Percentiles rank a stretch among this genome's conserved stretches.
These are phyloP conservation scores for Apodospora peruviana DNA, from an alignment of 495 filamentous ascomycete genomes.

Conservation along the genomic window DNA sequence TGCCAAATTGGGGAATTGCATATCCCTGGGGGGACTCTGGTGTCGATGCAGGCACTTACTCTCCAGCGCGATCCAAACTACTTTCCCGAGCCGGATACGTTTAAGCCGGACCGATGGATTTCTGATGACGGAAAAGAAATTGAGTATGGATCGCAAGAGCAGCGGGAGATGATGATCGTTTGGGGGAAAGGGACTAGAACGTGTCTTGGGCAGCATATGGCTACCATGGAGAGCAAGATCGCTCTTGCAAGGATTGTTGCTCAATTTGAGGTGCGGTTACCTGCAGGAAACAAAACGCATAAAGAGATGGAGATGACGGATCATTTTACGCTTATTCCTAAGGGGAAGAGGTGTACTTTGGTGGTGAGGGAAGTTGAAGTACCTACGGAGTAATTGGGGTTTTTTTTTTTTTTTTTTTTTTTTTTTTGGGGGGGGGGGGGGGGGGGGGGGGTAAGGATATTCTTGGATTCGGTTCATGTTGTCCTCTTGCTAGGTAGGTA, in stretches of 20 bases:
- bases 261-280: conserved; percentile 1
- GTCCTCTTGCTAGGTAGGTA: too few relatives aligned
- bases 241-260: conserved; percentile 2
- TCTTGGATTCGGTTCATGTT: too few relatives aligned
- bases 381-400: too few relatives aligned
- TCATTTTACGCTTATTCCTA: conserved; percentile 8
- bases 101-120: conserved; percentile 1
- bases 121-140: not conserved
- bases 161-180: conserved; percentile 9
- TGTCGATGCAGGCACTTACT: conserved; percentile 6
- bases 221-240: conserved; percentile 10
- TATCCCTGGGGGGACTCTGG: not conserved
- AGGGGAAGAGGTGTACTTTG: conserved; percentile 6
- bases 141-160: conserved; percentile 1
- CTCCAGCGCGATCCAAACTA: conserved; percentile 1
- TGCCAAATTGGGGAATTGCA: not conserved
- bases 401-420: too few relatives aligned
- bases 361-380: not conserved
- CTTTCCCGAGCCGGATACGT: conserved; percentile 7
- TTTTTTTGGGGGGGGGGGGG: too few relatives aligned
- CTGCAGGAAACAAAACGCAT: conserved; percentile 2
- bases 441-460: too few relatives aligned
- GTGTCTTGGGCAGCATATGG: conserved; percentile 8
- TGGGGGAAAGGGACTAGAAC: conserved; percentile 3
- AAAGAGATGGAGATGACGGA: conserved; percentile 13